phyloP scores from a whole-genome alignment of 345 rosid genomes.

The Populus euphratica region DNA sequence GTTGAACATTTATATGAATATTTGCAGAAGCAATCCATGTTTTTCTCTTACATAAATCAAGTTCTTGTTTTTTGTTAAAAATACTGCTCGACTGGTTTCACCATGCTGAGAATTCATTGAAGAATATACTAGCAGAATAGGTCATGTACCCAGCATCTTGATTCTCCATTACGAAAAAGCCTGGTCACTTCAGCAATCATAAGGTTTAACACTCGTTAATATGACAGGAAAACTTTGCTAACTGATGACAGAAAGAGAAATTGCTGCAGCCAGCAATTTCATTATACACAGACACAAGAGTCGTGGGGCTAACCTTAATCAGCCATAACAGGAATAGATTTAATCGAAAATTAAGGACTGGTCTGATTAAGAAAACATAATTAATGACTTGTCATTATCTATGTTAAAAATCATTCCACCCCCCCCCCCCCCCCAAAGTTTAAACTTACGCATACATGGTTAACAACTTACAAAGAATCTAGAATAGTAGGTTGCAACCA shows the following conservation, averaged over 20 bases:
- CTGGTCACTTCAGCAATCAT: neutral
- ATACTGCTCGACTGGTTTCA: neutral
- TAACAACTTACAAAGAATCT: too few relatives aligned
- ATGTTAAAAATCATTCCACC: too few relatives aligned
- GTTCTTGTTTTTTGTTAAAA: neutral
- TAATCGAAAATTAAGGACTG: too few relatives aligned
- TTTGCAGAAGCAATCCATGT: neutral
- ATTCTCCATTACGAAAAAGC: neutral
- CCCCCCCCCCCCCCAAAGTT: neutral
- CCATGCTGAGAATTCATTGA: neutral
- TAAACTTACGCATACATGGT: neutral
- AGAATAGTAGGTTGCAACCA: too few relatives aligned
- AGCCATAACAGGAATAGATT: neutral
- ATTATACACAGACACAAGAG: too few relatives aligned
- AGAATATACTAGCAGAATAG: too few relatives aligned
- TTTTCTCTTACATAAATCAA: neutral
- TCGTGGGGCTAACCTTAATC: too few relatives aligned
- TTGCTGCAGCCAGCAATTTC: too few relatives aligned
- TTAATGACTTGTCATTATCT: too few relatives aligned
- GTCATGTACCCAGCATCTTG: neutral
- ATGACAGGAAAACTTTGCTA: too few relatives aligned
- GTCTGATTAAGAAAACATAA: slow-evolving; percentile 1
- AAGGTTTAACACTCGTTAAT: neutral
- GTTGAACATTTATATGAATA: neutral
- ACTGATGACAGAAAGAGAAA: too few relatives aligned